Evolutionary conservation across 2,329 filamentous ascomycete genomes (phyloP), one percentile per base, ranked within the genome.

Genomic region (Chalaropsis thielavioides): DNA sequence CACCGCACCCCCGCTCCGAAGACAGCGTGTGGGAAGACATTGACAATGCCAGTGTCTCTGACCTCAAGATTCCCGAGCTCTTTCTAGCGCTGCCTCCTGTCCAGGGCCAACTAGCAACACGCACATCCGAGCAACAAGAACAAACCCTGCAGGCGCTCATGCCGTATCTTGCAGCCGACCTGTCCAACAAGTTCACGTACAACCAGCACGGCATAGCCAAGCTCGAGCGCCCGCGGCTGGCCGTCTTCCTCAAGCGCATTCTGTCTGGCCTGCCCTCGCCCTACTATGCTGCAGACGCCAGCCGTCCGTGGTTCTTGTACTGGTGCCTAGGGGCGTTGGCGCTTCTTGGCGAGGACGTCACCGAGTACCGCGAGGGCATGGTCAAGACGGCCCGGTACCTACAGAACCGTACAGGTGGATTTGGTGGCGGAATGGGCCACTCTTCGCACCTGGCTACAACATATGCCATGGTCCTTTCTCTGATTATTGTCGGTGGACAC

Each of bases 361-460:
- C 75, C 40, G 75, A 83, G 46, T 92, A 90, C 74, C 83, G 86
- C 65, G 77, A 87, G 69, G 80, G 82, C 75, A 83, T 92, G 66
- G 77, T 89, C 62, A 82, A 85, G 67, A 96, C 92, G 6, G 86
- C 94, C 62, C 81, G 80, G 60, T 84, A 89, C 56, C 86, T 92
- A 75, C 94, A 97, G 76, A 95, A 96, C 74, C 74, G 79, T 24
- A 80, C 80, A 17, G 94, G 94, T 62, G 94, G 94, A 1, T 96
- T 96, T 73, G 94, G 91, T 63, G 94, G 92, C 68, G 92, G 94
- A n/a, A 88, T 91, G 74, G 91, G 92, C 35, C 94, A 97, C 73
- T 80, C 83, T 69, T 91, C 90, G 63, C 94, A 99, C 75, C 82
- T 94, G 69, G 94, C 94, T 66, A 87, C 89, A 59, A 90, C 89